Percentiles rank a stretch among this genome's conserved stretches.
Evolutionary conservation across 2,329 filamentous ascomycete species (phyloP).

Genomic region (Didymella exigua): DNA sequence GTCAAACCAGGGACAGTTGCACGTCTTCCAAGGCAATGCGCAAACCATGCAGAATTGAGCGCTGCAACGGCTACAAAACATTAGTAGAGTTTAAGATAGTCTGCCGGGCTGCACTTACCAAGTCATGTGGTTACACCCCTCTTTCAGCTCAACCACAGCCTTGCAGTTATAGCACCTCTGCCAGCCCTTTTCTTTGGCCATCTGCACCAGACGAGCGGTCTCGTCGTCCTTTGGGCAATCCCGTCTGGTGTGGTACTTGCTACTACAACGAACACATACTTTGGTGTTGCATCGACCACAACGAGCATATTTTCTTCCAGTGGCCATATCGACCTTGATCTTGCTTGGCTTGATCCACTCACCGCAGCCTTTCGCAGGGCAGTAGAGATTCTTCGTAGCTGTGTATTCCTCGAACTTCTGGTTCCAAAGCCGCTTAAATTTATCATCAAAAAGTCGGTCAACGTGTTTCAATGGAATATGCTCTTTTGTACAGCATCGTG

Average conservation of each 20-base stretch:
- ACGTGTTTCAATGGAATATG: conserved; percentile 78
- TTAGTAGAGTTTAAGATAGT: conserved; percentile 16
- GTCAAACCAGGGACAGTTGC: conserved; percentile 82
- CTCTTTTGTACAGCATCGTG: conserved; percentile 75
- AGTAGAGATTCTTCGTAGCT: conserved; percentile 76
- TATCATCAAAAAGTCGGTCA: conserved; percentile 72
- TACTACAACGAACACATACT: conserved; percentile 75
- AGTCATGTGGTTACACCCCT: conserved; percentile 87
- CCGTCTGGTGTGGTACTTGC: conserved; percentile 69
- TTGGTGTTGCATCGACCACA: conserved; percentile 75
- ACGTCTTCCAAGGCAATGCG: conserved; percentile 80
- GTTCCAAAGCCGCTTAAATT: conserved; percentile 82
- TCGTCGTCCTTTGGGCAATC: conserved; percentile 76
- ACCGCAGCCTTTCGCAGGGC: conserved; percentile 73
- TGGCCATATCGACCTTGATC: conserved; percentile 61
- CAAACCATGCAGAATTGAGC: conserved; percentile 90
- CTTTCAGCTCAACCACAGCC: conserved; percentile 75
- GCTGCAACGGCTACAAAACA: conserved; percentile 67
- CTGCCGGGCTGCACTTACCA: conserved; percentile 61
- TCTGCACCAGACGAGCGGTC: conserved; percentile 65
- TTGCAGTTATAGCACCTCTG: conserved; percentile 77
- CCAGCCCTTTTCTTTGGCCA: conserved; percentile 72
- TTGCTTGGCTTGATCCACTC: conserved; percentile 78
- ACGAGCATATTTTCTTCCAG: conserved; percentile 66
- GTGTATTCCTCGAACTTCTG: conserved; percentile 78